Evolutionary conservation across 176 grass and related monocot species (phyloP), one percentile per base, ranked within the genome.

Genomic region (Musa beccarii): DNA sequence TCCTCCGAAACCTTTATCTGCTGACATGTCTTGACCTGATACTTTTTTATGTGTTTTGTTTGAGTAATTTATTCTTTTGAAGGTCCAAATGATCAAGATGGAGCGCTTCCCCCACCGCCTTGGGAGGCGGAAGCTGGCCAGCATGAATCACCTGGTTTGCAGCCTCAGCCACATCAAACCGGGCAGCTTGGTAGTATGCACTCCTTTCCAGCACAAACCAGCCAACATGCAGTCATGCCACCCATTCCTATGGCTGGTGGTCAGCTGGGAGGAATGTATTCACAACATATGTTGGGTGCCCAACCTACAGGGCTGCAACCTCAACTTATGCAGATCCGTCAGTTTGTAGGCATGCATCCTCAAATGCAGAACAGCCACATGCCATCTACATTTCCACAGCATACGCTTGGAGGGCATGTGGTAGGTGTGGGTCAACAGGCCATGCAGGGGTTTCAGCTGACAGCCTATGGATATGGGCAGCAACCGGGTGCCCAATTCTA

Each of bases 361-460:
- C 19, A 53, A 2, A 81, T 87, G 84, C 86, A 85, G 66, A 54
- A 53, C 9, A 87, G 80, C 68, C 87, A 87, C 54, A 76, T 85
- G 74, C 77, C 63, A 15, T 66, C 82, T 11, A 81, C 87, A 29
- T 85, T 87, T 65, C 72, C 79, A 51, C 87, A 89, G 53, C 78
- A 76, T 12, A 66, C 70, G 11, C 51, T 74, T 9, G 71, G 84
- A 43, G 84, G 86, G 52, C 54, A 76, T 52, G 83, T 65, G 15
- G 79, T 78, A 2, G 81, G 89, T 53, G 78, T 82, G 83, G 81
- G 83, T 65, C 82, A 88, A 83, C 75, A 76, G 54, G 71, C 85
- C 43, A 24, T 85, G 78, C 93, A 99, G 57, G 81, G 86, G n/a
- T 22, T 79, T 84, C 90, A 88, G 54, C 92, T 83, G 67, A 57